Percentiles rank a stretch among this genome's conserved stretches.
Conservation (phyloP, 2,329 filamentous ascomycete genomes). For the Saccharata proteae region DNA sequence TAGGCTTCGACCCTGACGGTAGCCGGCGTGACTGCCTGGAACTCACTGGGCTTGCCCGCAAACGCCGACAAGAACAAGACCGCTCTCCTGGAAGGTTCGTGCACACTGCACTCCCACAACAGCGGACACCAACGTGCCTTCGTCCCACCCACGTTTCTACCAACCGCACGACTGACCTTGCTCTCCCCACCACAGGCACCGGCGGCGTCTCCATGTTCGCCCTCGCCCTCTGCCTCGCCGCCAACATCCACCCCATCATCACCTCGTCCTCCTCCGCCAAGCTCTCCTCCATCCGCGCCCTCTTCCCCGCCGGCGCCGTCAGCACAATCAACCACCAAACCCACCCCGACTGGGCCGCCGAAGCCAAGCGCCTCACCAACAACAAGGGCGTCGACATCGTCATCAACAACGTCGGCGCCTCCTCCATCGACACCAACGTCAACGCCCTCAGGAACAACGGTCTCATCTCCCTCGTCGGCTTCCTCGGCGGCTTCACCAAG, state of each 20-base stretch:
- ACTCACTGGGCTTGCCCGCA: constrained; percentile 12
- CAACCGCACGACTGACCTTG: too few species aligned
- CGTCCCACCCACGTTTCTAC: too few species aligned
- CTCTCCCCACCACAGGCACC: too few species aligned
- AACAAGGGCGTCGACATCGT: constrained; percentile 32
- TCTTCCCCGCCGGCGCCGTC: constrained; percentile 10
- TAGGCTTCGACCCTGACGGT: constrained; percentile 14
- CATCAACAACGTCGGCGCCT: constrained; percentile 25
- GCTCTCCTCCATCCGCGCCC: constrained; percentile 35
- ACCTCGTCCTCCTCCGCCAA: constrained; percentile 48
- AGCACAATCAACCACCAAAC: constrained; percentile 47
- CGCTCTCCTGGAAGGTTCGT: constrained; percentile 13
- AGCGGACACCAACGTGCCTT: neutral
- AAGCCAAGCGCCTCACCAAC: constrained; percentile 35
- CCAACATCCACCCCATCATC: constrained; percentile 35
- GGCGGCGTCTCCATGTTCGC: constrained; percentile 29
- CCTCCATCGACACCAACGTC: constrained; percentile 13
- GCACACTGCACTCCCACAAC: neutral
- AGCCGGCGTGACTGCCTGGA: constrained; percentile 17
- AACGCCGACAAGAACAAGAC: neutral
- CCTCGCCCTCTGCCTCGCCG: constrained; percentile 15
- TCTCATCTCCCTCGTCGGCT: constrained; percentile 16
- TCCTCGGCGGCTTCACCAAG: constrained; percentile 11
- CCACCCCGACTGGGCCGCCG: constrained; percentile 40
- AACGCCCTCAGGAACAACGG: constrained; percentile 12